Evolutionary conservation across 768 basidiomycete species (phyloP).

Genomic region (Nidula microcarpa): DNA sequence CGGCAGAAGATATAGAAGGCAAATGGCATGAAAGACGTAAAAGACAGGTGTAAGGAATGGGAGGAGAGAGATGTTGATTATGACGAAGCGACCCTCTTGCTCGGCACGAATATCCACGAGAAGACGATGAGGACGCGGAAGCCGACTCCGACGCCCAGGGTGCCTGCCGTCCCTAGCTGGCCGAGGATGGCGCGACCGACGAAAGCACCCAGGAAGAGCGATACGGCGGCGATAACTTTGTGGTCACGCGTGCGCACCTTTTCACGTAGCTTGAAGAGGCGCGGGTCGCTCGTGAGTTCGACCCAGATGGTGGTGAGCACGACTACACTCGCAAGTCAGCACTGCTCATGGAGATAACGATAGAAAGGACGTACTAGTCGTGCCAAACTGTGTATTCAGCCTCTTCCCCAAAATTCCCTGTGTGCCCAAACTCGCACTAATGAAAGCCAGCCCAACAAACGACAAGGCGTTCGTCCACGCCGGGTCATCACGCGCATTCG

Average conservation of each 20-base stretch:
- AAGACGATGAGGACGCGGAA: constrained; percentile 58
- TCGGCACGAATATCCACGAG: constrained; percentile 65
- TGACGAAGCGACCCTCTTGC: constrained; percentile 19
- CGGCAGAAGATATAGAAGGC: too few species aligned
- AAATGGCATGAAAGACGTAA: too few species aligned
- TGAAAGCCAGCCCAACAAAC: constrained; percentile 72
- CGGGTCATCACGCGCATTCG: constrained; percentile 52
- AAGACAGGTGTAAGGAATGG: too few species aligned
- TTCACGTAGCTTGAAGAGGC: constrained; percentile 57
- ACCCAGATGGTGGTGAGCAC: constrained; percentile 89
- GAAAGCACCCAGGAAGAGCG: constrained; percentile 81
- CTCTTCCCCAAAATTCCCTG: constrained; percentile 87
- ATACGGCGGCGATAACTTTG: constrained; percentile 58
- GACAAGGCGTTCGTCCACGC: constrained; percentile 68
- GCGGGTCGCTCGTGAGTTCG: constrained; percentile 80
- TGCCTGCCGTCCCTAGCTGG: constrained; percentile 54
- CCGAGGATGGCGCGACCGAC: constrained; percentile 55
- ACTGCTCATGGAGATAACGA: not conserved
- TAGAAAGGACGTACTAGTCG: constrained; percentile 52
- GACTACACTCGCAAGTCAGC: constrained; percentile 33
- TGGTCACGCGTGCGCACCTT: constrained; percentile 64
- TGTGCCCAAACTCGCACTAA: constrained; percentile 79
- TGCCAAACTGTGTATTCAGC: constrained; percentile 75
- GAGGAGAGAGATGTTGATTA: too few species aligned
- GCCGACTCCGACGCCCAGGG: constrained; percentile 66